A percentile compares a stretch with the other conserved stretches of the same genome.
These are phyloP conservation scores for Camellia japonica DNA, from an alignment of 148 eudicot genomes.

Conservation along the genomic window DNA sequence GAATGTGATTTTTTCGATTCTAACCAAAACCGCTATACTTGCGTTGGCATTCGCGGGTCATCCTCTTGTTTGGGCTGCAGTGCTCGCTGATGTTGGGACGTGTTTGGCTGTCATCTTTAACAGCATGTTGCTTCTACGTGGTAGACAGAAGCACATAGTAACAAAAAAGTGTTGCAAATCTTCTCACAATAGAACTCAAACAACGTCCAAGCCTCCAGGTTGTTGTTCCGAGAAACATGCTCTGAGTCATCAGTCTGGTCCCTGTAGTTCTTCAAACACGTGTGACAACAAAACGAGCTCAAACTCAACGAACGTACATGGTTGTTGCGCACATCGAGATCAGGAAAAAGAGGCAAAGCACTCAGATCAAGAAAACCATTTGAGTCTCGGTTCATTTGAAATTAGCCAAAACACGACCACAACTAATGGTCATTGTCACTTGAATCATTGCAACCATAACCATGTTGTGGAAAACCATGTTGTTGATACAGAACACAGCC, in stretches of 20 bases:
- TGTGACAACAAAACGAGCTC: neutral
- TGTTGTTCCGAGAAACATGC: neutral
- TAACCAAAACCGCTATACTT: slow-evolving; percentile 56
- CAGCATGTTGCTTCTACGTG: slow-evolving; percentile 76
- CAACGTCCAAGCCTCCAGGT: neutral
- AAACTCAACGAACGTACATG: neutral
- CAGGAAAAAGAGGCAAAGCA: slow-evolving; percentile 5
- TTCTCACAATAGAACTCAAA: slow-evolving; percentile 19
- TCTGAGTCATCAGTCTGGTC: no score
- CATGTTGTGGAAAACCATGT: neutral
- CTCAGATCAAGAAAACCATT: slow-evolving; percentile 10
- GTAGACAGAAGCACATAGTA: slow-evolving; percentile 10
- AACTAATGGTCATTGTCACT: neutral
- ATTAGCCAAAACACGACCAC: neutral
- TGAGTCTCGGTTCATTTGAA: neutral
- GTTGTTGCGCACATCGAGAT: slow-evolving; percentile 17
- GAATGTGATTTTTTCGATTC: slow-evolving; percentile 58
- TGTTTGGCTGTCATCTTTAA: slow-evolving; percentile 76
- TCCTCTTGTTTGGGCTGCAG: slow-evolving; percentile 93
- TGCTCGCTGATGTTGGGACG: slow-evolving; percentile 72
- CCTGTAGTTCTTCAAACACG: neutral
- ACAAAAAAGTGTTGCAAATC: slow-evolving; percentile 21
- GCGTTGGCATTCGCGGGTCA: slow-evolving; percentile 70
- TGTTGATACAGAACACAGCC: neutral
- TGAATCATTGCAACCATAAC: neutral